These are phyloP conservation scores for Neurospora sp. DNA, from an alignment of 495 filamentous ascomycete species.

Conservation along the genomic window DNA sequence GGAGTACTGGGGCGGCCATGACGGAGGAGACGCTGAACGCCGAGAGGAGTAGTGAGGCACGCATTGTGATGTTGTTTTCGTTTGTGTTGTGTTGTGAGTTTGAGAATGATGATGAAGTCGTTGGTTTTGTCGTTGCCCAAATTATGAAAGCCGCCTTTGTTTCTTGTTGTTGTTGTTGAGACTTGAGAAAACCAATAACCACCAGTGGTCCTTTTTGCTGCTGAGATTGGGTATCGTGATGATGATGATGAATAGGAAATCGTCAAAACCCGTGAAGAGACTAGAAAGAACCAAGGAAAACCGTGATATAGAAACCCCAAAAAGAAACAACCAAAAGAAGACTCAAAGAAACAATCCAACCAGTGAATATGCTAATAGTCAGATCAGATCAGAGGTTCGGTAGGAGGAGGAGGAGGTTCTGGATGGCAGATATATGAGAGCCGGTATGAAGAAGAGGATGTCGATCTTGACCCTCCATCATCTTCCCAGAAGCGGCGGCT, in stretches of 20 bases:
- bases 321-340: constrained; percentile 8
- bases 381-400: constrained; percentile 8
- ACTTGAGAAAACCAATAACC: not conserved
- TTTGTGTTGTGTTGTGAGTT: too few species aligned
- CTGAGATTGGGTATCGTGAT: constrained; percentile 7
- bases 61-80: constrained; percentile 27
- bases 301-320: not conserved
- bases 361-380: not conserved
- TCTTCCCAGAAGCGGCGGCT: not conserved
- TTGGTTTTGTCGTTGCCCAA: not conserved
- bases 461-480: not conserved
- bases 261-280: constrained; percentile 18
- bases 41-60: constrained; percentile 34
- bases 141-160: not conserved
- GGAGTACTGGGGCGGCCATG: constrained; percentile 39
- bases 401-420: constrained; percentile 26
- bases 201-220: constrained; percentile 10
- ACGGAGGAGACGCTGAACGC: constrained; percentile 34
- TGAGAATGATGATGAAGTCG: not conserved
- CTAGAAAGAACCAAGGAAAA: constrained; percentile 5
- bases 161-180: not conserved
- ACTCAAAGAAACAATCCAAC: constrained; percentile 10
- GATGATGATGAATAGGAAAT: constrained; percentile 13
- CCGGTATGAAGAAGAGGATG: not conserved
- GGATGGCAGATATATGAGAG: constrained; percentile 5